These are phyloP conservation scores for Coleophoma eucalyptorum DNA, from an alignment of 2,329 filamentous ascomycete genomes.

Conservation along the genomic window DNA sequence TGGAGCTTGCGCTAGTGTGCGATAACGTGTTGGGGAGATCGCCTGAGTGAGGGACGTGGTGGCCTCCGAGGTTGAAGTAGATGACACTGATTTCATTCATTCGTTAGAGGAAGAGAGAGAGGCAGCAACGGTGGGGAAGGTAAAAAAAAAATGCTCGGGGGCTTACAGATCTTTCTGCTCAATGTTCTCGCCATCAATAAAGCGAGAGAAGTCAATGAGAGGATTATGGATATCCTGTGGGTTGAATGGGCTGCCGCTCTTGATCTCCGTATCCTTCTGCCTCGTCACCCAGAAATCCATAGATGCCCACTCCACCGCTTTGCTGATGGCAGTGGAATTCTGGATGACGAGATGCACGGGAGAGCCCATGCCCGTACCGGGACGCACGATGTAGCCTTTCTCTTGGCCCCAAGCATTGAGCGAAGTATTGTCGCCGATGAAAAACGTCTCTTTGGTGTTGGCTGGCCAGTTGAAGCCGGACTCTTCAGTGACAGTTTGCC, in stretches of 20 bases:
- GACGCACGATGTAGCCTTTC: constrained; percentile 46
- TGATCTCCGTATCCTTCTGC: constrained; percentile 49
- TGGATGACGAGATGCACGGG: constrained; percentile 42
- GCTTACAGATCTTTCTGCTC: constrained; percentile 33
- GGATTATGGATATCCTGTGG: constrained; percentile 41
- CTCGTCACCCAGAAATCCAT: constrained; percentile 47
- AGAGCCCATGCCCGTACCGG: constrained; percentile 19
- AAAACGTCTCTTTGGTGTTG: constrained; percentile 42
- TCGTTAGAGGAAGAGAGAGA: background rate
- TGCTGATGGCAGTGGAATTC: constrained; percentile 41
- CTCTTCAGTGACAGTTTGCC: constrained; percentile 37
- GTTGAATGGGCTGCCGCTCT: constrained; percentile 40
- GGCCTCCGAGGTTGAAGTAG: constrained; percentile 53
- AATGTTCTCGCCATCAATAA: constrained; percentile 40
- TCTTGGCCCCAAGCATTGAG: constrained; percentile 47
- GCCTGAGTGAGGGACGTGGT: constrained; percentile 50
- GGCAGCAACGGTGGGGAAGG: too few relatives aligned
- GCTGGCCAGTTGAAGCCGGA: constrained; percentile 39
- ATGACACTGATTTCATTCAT: constrained; percentile 30
- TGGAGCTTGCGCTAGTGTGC: constrained; percentile 3
- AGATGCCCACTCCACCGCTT: constrained; percentile 43
- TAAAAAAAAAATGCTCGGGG: too few relatives aligned
- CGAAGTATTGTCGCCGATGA: constrained; percentile 46
- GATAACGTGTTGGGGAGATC: constrained; percentile 48
- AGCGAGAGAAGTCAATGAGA: constrained; percentile 44